These are phyloP conservation scores for Persicaria tinctoria DNA, from an alignment of 148 eudicot species.

Conservation along the genomic window DNA sequence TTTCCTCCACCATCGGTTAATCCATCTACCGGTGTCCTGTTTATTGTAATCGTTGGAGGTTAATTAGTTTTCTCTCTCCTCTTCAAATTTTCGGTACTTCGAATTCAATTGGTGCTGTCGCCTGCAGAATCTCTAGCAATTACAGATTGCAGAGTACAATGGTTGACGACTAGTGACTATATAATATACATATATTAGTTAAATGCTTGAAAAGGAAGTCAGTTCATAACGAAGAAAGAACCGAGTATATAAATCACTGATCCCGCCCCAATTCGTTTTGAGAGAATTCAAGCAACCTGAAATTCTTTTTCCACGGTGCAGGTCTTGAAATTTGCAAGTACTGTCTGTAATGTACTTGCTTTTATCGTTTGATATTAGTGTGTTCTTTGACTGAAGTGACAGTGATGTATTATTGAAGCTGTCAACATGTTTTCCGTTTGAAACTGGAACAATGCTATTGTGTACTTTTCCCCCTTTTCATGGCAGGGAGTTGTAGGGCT, in stretches of 20 bases:
- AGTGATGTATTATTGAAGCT: neutral
- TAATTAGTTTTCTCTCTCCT: neutral
- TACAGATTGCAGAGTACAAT: neutral
- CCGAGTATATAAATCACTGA: no score
- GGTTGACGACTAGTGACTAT: neutral
- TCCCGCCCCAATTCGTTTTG: no score
- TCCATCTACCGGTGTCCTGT: neutral
- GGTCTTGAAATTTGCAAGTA: neutral
- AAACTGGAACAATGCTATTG: neutral
- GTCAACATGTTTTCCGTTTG: neutral
- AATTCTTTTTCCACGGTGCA: no score
- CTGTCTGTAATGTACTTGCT: neutral
- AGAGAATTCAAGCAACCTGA: no score
- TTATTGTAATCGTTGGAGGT: neutral
- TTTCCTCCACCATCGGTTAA: neutral
- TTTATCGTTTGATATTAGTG: neutral
- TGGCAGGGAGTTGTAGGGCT: slow-evolving; percentile 85
- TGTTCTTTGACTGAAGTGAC: neutral
- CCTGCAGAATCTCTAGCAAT: neutral
- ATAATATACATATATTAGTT: no score
- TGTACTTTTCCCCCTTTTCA: neutral
- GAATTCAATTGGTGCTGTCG: neutral
- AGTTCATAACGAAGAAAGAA: no score
- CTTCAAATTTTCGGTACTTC: neutral
- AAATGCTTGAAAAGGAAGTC: no score